These are phyloP conservation scores for Plasmodium inui DNA, from an alignment of 169 alveolate genomes.

Conservation along the genomic window DNA sequence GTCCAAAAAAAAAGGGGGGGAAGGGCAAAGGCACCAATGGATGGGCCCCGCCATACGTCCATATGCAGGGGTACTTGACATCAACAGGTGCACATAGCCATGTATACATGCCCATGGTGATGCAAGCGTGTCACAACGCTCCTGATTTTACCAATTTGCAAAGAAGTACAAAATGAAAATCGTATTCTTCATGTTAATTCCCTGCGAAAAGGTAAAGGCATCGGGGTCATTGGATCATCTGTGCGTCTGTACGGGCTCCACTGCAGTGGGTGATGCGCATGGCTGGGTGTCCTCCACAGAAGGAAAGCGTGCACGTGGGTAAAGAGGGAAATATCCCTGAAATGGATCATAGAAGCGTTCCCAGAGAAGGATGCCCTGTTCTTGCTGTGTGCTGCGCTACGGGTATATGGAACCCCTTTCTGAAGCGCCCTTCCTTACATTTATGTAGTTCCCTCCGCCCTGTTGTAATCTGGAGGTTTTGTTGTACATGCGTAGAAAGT, in stretches of 20 bases:
- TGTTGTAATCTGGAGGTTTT: slow-evolving; percentile 31
- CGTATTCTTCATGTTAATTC: slow-evolving; percentile 18
- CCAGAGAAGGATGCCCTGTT: neutral
- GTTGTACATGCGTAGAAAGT: slow-evolving; percentile 33
- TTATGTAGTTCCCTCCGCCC: slow-evolving; percentile 8
- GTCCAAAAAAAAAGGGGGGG: neutral
- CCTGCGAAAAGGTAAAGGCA: slow-evolving; percentile 15
- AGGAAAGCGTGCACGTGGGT: neutral
- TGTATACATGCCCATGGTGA: neutral
- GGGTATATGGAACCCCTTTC: neutral
- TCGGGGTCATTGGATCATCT: neutral
- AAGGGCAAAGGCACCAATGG: neutral
- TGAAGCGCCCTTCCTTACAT: slow-evolving; percentile 19
- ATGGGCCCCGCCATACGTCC: neutral
- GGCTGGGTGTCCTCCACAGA: neutral
- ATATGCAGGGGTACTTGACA: neutral
- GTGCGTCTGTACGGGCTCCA: neutral
- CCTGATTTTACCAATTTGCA: slow-evolving; percentile 59
- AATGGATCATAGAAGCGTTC: neutral
- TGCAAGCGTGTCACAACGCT: neutral
- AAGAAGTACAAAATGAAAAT: slow-evolving; percentile 41
- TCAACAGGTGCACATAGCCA: neutral
- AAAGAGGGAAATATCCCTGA: neutral
- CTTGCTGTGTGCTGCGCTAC: neutral
- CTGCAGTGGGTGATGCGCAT: neutral